Conservation (phyloP, 768 basidiomycete genomes). For the Agaricus bisporus region DNA sequence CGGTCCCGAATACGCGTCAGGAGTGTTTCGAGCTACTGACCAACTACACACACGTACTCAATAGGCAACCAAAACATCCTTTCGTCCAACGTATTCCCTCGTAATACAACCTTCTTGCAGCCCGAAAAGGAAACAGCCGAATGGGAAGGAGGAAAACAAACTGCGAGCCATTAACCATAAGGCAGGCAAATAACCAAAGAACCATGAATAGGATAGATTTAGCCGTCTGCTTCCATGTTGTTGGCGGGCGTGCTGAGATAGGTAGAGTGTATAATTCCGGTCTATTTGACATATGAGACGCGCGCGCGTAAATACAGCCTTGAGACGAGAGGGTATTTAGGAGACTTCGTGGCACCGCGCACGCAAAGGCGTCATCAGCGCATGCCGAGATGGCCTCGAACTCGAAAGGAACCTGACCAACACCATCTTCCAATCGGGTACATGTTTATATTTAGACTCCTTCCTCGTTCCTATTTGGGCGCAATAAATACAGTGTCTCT, state of each 20-base stretch:
- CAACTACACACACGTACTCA: slow-evolving; percentile 45
- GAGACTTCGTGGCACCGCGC: neutral
- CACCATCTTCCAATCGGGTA: neutral
- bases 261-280: slow-evolving; percentile 36
- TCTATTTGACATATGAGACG: slow-evolving; percentile 16
- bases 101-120: slow-evolving; percentile 52
- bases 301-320: neutral
- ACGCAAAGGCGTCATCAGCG: neutral
- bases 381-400: too few species aligned
- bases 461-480: neutral
- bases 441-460: neutral
- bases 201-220: slow-evolving; percentile 46
- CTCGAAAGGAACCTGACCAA: neutral
- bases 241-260: slow-evolving; percentile 46
- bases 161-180: slow-evolving; percentile 71
- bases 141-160: slow-evolving; percentile 66
- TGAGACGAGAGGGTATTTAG: neutral
- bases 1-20: neutral
- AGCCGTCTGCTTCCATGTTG: slow-evolving; percentile 46
- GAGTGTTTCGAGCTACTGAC: neutral
- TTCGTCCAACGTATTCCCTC: slow-evolving; percentile 76
- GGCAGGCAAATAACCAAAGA: slow-evolving; percentile 56
- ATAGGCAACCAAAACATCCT: slow-evolving; percentile 69
- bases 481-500: neutral
- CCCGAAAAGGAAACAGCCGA: slow-evolving; percentile 53